Evolutionary conservation across 2,329 filamentous ascomycete species (phyloP).

Genomic region (Fusarium sp.): DNA sequence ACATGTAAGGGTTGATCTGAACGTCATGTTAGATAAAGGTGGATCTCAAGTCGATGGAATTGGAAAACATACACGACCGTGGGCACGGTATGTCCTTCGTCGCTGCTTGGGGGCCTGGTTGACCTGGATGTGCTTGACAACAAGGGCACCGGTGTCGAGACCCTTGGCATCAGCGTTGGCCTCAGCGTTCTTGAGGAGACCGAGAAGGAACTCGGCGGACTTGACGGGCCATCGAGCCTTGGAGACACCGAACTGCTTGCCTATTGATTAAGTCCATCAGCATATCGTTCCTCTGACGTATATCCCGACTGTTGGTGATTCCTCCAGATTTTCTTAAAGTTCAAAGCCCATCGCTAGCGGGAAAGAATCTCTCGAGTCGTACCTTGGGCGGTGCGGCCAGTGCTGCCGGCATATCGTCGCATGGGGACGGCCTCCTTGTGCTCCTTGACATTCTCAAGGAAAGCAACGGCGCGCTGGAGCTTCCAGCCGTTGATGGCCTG

Average conservation of each 20-base stretch:
- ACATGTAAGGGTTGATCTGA: conserved; percentile 99
- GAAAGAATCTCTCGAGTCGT: conserved; percentile 60
- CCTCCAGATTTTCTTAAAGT: conserved; percentile 8
- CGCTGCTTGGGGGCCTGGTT: conserved; percentile 99
- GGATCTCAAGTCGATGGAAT: not conserved
- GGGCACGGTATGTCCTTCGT: conserved; percentile 98
- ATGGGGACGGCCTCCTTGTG: conserved; percentile 98
- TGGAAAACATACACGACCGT: conserved; percentile 90
- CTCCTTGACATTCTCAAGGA: conserved; percentile 97
- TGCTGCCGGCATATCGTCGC: conserved; percentile 96
- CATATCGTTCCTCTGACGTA: conserved; percentile 18
- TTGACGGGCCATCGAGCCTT: conserved; percentile 99
- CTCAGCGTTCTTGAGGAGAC: conserved; percentile 97
- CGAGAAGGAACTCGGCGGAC: conserved; percentile 97
- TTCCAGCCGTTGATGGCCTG: conserved; percentile 99
- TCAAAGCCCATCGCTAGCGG: conserved; percentile 16
- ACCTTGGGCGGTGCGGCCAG: conserved; percentile 97
- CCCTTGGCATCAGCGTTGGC: conserved; percentile 97
- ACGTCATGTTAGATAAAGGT: conserved; percentile 13
- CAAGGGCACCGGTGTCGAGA: conserved; percentile 94
- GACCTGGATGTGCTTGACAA: conserved; percentile 99
- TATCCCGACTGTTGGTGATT: conserved; percentile 8
- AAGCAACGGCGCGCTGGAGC: conserved; percentile 91
- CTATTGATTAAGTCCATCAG: conserved; percentile 61
- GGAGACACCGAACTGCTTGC: conserved; percentile 98